Evolutionary conservation across 345 rosid genomes (phyloP), one percentile per base, ranked within the genome.

Genomic region (Erucastrum elatum): DNA sequence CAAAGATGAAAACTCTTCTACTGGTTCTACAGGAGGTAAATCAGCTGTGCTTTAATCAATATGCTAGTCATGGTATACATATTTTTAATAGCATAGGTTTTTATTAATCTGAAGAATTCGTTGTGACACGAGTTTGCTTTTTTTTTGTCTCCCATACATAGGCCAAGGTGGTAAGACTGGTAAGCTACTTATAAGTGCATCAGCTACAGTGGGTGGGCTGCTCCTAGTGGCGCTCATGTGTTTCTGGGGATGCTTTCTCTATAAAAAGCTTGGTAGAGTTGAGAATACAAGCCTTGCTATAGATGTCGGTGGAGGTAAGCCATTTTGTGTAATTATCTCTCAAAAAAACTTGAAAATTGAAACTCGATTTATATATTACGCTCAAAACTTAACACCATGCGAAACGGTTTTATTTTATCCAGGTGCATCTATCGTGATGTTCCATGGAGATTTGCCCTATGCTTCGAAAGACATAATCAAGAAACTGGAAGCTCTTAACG

Each of bases 161-260:
- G 97, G 76, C 85, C 91, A 85, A 85, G 88, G 82, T 46, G 88
- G 84, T 80, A 93, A 85, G 75, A 79, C 98, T 51, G 94, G 92
- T 49, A 83, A 90, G 79, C 82, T 95, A 58, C 89, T 95, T 61
- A 88, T 93, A 72, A 93, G 99, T 82, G 93, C 99, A 64, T 91
- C 92, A 64, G 98, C 98, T 53, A 95, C 99, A n/a, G 85, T 95
- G 51, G 99, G 99, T 67, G 98, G 97, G 63, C 86, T 95, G 53
- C 98, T 95, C 82, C 85, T 95, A 78, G 98, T 95, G 82, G 98
- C 99, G 44, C 97, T 95, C 62, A 95, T 95, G 99, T 93, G 98
- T 82, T 95, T 91, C 71, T 95, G 96, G 98, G 99, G 99, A 41
- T 95, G 98, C 86, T 93, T 95, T 86, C 91, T 95, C 71, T 95